Conservation (phyloP, 2,329 filamentous ascomycete species). For the Nemania bipapillata region DNA sequence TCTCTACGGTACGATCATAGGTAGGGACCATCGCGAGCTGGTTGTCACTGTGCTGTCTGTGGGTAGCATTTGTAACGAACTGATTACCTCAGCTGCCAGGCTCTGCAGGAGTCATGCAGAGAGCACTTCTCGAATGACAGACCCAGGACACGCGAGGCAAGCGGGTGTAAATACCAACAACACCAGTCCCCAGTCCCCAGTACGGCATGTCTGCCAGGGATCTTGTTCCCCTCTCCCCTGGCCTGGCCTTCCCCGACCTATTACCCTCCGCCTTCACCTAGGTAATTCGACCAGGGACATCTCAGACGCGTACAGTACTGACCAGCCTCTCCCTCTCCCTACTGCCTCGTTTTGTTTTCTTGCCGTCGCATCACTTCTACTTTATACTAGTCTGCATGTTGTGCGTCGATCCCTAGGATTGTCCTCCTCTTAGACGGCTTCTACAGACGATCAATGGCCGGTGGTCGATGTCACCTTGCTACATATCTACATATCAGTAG, state of each 20-base stretch:
- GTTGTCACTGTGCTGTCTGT: not conserved
- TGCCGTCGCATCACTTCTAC: conserved; percentile 12
- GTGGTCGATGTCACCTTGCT: conserved; percentile 8
- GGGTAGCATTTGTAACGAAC: not conserved
- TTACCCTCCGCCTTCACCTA: conserved; percentile 24
- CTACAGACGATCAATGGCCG: not conserved
- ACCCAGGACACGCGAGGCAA: not conserved
- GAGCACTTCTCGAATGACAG: conserved; percentile 4
- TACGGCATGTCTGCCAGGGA: conserved; percentile 13
- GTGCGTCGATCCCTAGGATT: conserved; percentile 19
- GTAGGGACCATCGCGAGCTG: too few species aligned
- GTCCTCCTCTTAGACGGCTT: conserved; percentile 1
- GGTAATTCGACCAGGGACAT: conserved; percentile 16
- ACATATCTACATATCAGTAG: conserved; percentile 8
- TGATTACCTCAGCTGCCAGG: not conserved
- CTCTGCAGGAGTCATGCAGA: conserved; percentile 2
- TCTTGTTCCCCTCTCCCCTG: conserved; percentile 22
- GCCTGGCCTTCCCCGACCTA: conserved; percentile 19
- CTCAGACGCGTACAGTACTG: conserved; percentile 17
- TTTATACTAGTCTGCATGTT: conserved; percentile 8
- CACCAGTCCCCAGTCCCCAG: not conserved
- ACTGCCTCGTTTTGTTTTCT: not conserved
- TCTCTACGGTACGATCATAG: too few species aligned
- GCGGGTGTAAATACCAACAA: not conserved
- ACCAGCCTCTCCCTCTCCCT: conserved; percentile 2